phyloP scores from a whole-genome alignment of 2,329 filamentous ascomycete genomes.

The Fusarium multiceps region DNA sequence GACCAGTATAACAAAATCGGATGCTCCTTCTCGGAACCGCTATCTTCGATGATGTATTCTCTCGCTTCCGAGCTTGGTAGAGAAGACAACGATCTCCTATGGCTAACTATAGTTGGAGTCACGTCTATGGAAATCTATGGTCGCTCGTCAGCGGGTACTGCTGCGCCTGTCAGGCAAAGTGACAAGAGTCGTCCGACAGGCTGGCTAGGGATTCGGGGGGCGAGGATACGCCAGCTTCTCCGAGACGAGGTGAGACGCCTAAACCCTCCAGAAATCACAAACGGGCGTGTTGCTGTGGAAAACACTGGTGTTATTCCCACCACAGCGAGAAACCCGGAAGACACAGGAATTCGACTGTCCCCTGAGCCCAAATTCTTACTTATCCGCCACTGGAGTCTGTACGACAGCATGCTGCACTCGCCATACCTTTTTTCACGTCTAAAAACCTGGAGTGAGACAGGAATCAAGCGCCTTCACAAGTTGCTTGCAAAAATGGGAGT shows the following conservation, averaged over 20 bases:
- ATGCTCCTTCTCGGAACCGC: conserved; percentile 92
- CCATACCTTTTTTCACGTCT: conserved; percentile 92
- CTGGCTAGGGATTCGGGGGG: conserved; percentile 85
- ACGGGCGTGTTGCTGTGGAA: conserved; percentile 72
- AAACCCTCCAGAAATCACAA: conserved; percentile 79
- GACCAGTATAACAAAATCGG: conserved; percentile 88
- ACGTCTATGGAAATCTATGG: conserved; percentile 95
- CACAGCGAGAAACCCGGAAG: conserved; percentile 86
- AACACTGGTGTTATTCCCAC: conserved; percentile 87
- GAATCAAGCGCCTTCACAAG: conserved; percentile 90
- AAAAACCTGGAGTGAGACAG: conserved; percentile 93
- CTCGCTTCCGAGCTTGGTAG: conserved; percentile 93
- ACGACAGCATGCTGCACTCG: conserved; percentile 98
- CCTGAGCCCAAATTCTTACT: conserved; percentile 94
- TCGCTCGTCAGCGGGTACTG: conserved; percentile 82
- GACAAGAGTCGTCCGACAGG: conserved; percentile 71
- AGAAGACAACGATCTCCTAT: conserved; percentile 95
- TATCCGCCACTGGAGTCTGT: conserved; percentile 95
- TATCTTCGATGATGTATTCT: conserved; percentile 94
- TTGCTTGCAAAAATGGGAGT: conserved; percentile 98
- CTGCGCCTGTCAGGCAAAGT: conserved; percentile 66
- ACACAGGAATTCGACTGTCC: conserved; percentile 90
- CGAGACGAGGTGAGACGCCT: conserved; percentile 93
- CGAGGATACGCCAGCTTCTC: conserved; percentile 84
- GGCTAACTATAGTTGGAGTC: conserved; percentile 94